Conservation (phyloP, 1,284 basidiomycete species). For the Omphalotus olearius region DNA sequence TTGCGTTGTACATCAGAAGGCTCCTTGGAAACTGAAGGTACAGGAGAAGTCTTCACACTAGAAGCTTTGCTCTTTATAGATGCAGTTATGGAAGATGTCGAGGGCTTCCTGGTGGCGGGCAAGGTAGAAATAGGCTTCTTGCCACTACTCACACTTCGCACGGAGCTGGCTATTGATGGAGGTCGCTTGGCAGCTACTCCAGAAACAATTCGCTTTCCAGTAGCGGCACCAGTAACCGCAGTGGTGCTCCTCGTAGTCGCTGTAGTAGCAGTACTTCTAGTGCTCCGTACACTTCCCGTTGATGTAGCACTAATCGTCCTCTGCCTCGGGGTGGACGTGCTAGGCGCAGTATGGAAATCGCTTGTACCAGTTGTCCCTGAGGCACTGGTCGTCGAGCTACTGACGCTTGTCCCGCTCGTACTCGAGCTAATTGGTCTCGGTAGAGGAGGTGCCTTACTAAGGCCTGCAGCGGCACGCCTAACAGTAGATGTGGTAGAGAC, state of each 20-base stretch:
- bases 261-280: conserved; percentile 7
- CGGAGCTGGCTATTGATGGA: conserved; percentile 7
- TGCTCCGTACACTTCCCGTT: conserved; percentile 10
- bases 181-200: conserved; percentile 12
- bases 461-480: not conserved
- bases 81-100: not conserved
- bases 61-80: not conserved
- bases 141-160: conserved; percentile 1
- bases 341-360: conserved; percentile 14
- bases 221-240: conserved; percentile 3
- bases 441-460: conserved; percentile 1
- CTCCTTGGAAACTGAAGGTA: conserved; percentile 3
- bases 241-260: conserved; percentile 7
- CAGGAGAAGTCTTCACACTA: not conserved
- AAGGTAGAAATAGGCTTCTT: conserved; percentile 2
- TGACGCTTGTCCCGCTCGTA: conserved; percentile 2
- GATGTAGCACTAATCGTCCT: conserved; percentile 10
- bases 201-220: conserved; percentile 2
- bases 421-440: conserved; percentile 6
- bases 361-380: conserved; percentile 1
- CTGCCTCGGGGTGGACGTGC: conserved; percentile 4
- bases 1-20: conserved; percentile 26
- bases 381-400: not conserved
- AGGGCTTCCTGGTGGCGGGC: conserved; percentile 2
- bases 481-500: conserved; percentile 7